Evolutionary conservation across 495 filamentous ascomycete genomes (phyloP), one percentile per base, ranked within the genome.

Genomic region (Xylaria nigripes): DNA sequence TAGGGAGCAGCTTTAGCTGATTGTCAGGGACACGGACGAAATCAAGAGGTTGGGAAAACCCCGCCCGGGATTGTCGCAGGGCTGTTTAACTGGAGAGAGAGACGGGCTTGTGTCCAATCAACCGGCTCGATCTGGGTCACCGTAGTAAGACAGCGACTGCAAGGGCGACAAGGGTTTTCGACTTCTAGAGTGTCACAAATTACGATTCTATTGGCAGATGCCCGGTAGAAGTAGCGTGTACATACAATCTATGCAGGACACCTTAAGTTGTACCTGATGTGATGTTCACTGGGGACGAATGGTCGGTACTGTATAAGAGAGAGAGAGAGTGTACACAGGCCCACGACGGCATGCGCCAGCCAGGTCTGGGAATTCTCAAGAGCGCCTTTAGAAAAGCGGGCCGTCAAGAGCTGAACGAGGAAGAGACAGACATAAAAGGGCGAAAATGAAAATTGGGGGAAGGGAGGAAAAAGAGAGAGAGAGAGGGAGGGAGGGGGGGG

Each of bases 31-130:
- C n/a, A 36, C 5, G 32, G 45, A 48, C 45, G 59, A 68, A 74
- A 74, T 69, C 58, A 64, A 74, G 70, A 70, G 71, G 71, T 61
- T 74, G 71, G 71, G 70, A 61, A 15, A 55, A 51, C 57, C 59
- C 59, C 63, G 50, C 51, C 46, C 53, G 53, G 53, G 25, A 48
- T 36, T 41, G 53, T 48, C 45, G 46, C 51, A 54, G 51, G 44
- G 25, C 42, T 34, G n/a, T 22, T 54, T 25, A 48, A 36, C 51
- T 44, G 51, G 43, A 46, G 51, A 54, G 51, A 54, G 51, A 40
- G 25, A 12, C 32, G 32, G 51, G 19, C 43, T 18, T 23, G 38
- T 32, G 43, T 47, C 51, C 51, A 54, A 54, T 54, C 51, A 54
- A 41, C 29, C 22, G 23, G n/a, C 50, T 23, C 41, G 43, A 45